Conservation (phyloP, 257 asterid species). For the Scutellaria galericulata region DNA sequence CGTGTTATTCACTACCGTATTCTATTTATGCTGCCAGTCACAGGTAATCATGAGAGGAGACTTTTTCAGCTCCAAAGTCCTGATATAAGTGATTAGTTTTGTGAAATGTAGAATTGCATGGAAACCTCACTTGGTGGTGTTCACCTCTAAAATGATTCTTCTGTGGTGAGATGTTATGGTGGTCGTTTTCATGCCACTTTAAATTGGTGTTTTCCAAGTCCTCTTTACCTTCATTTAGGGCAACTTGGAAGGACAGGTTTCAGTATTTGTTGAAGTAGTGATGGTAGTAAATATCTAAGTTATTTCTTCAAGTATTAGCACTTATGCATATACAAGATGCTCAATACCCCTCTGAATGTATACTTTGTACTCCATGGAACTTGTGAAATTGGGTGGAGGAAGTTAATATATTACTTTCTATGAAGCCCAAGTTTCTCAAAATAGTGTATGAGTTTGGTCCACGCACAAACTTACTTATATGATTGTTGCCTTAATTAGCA, state of each 20-base stretch:
- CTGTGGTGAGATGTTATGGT: neutral
- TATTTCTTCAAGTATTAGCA: too few relatives aligned
- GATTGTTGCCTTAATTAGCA: neutral
- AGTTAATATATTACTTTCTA: neutral
- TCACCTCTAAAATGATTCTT: neutral
- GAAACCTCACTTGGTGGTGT: neutral
- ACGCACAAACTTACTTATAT: neutral
- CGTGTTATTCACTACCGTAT: slow-evolving; percentile 90
- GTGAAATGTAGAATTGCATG: neutral
- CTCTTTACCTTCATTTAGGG: neutral
- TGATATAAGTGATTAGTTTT: slow-evolving; percentile 2
- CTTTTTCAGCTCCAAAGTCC: slow-evolving; percentile 12
- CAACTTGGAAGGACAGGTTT: too few relatives aligned
- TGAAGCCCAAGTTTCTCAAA: neutral
- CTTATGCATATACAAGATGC: too few relatives aligned
- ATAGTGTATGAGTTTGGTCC: neutral
- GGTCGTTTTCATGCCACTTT: slow-evolving; percentile 1
- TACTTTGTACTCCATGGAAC: too few relatives aligned
- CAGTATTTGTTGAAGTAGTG: too few relatives aligned
- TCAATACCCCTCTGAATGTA: too few relatives aligned
- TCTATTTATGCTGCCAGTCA: slow-evolving; percentile 89
- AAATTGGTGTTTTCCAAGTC: neutral
- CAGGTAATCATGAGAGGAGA: slow-evolving; percentile 58
- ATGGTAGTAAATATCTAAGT: too few relatives aligned
- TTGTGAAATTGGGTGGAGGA: too few relatives aligned